Evolutionary conservation across 2,329 filamentous ascomycete species (phyloP), one percentile per base, ranked within the genome.

Genomic region (Conoideocrella luteorostrata): DNA sequence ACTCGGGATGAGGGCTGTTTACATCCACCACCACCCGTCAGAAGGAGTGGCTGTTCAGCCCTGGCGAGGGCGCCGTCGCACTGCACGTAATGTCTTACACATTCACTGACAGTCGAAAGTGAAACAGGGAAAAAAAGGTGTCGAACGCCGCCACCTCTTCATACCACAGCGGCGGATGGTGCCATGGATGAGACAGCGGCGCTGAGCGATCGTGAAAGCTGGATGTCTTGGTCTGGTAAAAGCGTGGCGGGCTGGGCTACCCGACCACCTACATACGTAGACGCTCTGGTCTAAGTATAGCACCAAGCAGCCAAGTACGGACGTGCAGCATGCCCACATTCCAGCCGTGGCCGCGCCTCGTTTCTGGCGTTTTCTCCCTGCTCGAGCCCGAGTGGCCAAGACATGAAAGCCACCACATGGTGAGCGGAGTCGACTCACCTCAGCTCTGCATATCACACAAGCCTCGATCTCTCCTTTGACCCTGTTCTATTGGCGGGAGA

Each of bases 371-470:
- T 26, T 22, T 23, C 12, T 23, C 21, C 18, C 35, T n/a, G n/a
- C n/a, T n/a, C n/a, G n/a, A n/a, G n/a, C n/a, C n/a, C 17, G 30
- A 12, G 18, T 34, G 40, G 29, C 18, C 13, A 22, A 9, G 10
- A 35, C 26, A 29, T 13, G 6, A 9, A 36, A 35, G 40, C 39
- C 29, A 34, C 39, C 41, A 43, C 41, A 39, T 39, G 41, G 41
- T 33, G 26, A 24, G 15, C 34, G n/a, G n/a, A n/a, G n/a, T n/a
- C n/a, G 35, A 38, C 41, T 24, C 39, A 32, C 39, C 12, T 22
- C 40, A 44, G 36, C 36, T 44, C 29, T n/a, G 9, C 28, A 20
- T 39, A 29, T 44, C 36, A 34, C 42, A 39, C 42, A 32, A 15
- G 36, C 30, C 36, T 39, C 28, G 20, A 22, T 22, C 17, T 29